Conservation (phyloP, 768 basidiomycete species). For the Tricholoma terreum region DNA sequence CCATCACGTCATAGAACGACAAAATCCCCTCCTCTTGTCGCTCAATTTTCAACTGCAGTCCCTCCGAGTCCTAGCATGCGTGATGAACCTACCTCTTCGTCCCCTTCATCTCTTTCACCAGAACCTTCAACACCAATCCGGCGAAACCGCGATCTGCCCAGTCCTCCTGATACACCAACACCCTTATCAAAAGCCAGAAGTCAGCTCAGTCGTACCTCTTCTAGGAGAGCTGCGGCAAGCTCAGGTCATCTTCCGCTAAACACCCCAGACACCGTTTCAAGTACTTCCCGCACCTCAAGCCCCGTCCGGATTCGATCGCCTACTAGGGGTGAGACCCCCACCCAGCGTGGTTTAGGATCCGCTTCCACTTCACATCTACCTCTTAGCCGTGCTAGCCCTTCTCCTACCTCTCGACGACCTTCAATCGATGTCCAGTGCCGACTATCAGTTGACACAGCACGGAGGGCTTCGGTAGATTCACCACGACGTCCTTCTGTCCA, state of each 20-base stretch:
- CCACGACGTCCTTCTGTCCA: constrained; percentile 18
- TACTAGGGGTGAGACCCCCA: constrained; percentile 38
- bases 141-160: constrained; percentile 36
- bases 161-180: constrained; percentile 48
- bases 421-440: constrained; percentile 37
- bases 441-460: constrained; percentile 33
- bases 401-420: constrained; percentile 31
- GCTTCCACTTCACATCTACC: constrained; percentile 52
- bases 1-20: constrained; percentile 31
- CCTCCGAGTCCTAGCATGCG: constrained; percentile 13
- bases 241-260: constrained; percentile 40
- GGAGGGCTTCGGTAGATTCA: constrained; percentile 29
- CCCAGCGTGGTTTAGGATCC: constrained; percentile 42
- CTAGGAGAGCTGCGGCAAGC: constrained; percentile 33
- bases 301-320: constrained; percentile 37
- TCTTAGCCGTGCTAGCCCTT: constrained; percentile 34
- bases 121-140: constrained; percentile 37
- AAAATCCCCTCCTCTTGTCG: constrained; percentile 26
- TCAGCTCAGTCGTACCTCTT: constrained; percentile 31
- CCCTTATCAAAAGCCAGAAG: constrained; percentile 38
- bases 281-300: constrained; percentile 34
- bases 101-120: constrained; percentile 12
- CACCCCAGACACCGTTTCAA: constrained; percentile 37
- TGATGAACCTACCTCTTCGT: constrained; percentile 11
- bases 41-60: constrained; percentile 26